Evolutionary conservation across 2,329 filamentous ascomycete genomes (phyloP).

Genomic region (Xylaria sp.): DNA sequence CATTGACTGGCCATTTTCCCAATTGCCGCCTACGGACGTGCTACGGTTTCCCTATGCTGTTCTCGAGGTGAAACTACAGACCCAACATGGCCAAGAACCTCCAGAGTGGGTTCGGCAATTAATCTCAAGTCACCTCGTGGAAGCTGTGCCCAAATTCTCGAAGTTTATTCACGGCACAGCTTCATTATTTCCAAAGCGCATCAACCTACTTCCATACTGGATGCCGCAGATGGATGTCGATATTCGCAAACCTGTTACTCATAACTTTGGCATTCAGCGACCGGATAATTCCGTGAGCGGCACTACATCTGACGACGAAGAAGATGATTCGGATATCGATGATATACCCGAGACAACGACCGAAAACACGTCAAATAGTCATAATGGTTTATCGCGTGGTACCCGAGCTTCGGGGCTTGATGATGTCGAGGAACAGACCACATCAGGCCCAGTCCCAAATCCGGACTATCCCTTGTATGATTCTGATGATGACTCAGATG

Average conservation of each 20-base stretch:
- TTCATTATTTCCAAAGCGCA: slow-evolving; percentile 82
- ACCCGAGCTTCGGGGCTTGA: slow-evolving; percentile 30
- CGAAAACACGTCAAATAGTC: slow-evolving; percentile 17
- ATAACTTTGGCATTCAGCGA: slow-evolving; percentile 89
- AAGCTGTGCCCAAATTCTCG: slow-evolving; percentile 98
- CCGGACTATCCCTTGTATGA: slow-evolving; percentile 90
- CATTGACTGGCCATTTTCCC: slow-evolving; percentile 91
- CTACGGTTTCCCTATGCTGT: slow-evolving; percentile 95
- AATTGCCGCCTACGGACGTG: slow-evolving; percentile 83
- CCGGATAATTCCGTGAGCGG: slow-evolving; percentile 75
- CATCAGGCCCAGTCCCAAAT: slow-evolving; percentile 61
- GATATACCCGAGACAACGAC: slow-evolving; percentile 42
- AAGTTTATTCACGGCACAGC: slow-evolving; percentile 98
- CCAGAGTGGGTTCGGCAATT: slow-evolving; percentile 96
- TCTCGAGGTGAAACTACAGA: slow-evolving; percentile 96
- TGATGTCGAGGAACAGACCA: slow-evolving; percentile 86
- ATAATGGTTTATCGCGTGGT: slow-evolving; percentile 31
- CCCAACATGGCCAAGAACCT: slow-evolving; percentile 90
- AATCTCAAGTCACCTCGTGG: slow-evolving; percentile 90
- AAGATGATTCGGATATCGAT: slow-evolving; percentile 73
- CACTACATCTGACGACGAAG: slow-evolving; percentile 79
- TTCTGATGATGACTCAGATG: slow-evolving; percentile 81
- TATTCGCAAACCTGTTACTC: slow-evolving; percentile 88
- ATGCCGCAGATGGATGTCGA: slow-evolving; percentile 98
- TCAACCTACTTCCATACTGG: slow-evolving; percentile 94